Evolutionary conservation across 805 yeast genomes (phyloP), one percentile per base, ranked within the genome.

Genomic region (Vanderwaltozyma tropicalis): DNA sequence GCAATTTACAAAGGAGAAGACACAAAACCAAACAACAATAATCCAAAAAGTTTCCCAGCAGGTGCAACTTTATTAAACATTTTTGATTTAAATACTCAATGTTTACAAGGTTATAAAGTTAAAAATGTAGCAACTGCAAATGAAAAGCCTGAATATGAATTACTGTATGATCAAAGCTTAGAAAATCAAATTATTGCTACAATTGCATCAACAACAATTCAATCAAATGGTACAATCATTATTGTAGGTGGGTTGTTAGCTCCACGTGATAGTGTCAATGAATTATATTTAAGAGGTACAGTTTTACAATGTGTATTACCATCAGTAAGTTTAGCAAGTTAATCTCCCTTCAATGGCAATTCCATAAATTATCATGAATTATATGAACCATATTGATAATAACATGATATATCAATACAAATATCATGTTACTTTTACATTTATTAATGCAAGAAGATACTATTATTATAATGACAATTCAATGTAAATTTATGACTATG

Each of bases 231-330:
- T 6, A 43, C 49, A 5, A 46, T 52, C 5, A 31, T 50, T 2
- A 37, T 57, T 4, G 35, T 55, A 2, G 63, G 63, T 3, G 63
- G 63, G 1, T 16, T 54, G 2, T 38, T 48, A n/a, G 41, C 47
- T 10, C 35, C 40, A 15, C 44, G 49, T 14, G 26, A 36, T 1
- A 32, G 39, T 13, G 13, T 43, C 5, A 32, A 44, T 7, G 45
- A 45, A 5, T 28, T 47, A 9, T 48, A 49, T 28, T 28, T 58
- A 24, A 49, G 63, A 27, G 60, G 63, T 8, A 52, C 62, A 2
- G 32, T 58, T 4, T 31, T 57, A 14, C 47, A 53, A 26, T 49
- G 51, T 29, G 46, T 51, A 8, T 38, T 58, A 6, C 63, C 63
- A 1, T 41, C 55, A n/a, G 42, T 51, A 20, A 49, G 44, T 32